Evolutionary conservation across 495 filamentous ascomycete genomes (phyloP), one percentile per base, ranked within the genome.

Genomic region (Haplographium delicatum): DNA sequence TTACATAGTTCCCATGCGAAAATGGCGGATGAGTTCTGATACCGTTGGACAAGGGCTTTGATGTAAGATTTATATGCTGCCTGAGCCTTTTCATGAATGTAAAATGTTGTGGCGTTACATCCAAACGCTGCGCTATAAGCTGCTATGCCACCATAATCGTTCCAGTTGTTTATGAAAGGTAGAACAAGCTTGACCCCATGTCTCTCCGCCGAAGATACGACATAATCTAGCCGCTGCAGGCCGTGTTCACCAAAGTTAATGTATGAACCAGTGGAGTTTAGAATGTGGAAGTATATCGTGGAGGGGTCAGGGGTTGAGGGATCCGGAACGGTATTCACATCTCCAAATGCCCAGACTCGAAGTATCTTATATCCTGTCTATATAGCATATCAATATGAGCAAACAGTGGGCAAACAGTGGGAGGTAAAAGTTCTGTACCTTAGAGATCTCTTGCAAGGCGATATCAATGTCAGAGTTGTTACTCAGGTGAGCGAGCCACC

Each of bases 71-170:
- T 75, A 68, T 83, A 82, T 1, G 66, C 65, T 1, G 50, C 47
- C 52, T 81, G 76, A 20, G 68, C 63, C 13, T 56, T 55, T 6
- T 55, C 50, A 56, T 70, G 61, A 11, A 68, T 74, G n/a, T 41
- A 54, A 31, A 50, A 56, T 1, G 47, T 38, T n/a, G 53, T 50
- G 13, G 28, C 26, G 65, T 66, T 66, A 43, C 53, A 69, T 9
- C 34, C 50, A 19, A 50, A 50, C 9, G 47, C 48, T 10, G 26
- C 22, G 19, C 78, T 74, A 62, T 88, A 89, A 10, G 78, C 78
- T 15, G 69, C 63, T 52, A 84, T 83, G 24, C 85, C 84, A 34
- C 85, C 83, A 42, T 84, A 86, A 61, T 85, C 83, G 27, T 68
- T 71, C 71, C 70, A 75, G 56, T 74, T 72, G 60, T 76, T 80